Evolutionary conservation across 495 filamentous ascomycete species (phyloP).

Genomic region (Glutinoglossum americanum): DNA sequence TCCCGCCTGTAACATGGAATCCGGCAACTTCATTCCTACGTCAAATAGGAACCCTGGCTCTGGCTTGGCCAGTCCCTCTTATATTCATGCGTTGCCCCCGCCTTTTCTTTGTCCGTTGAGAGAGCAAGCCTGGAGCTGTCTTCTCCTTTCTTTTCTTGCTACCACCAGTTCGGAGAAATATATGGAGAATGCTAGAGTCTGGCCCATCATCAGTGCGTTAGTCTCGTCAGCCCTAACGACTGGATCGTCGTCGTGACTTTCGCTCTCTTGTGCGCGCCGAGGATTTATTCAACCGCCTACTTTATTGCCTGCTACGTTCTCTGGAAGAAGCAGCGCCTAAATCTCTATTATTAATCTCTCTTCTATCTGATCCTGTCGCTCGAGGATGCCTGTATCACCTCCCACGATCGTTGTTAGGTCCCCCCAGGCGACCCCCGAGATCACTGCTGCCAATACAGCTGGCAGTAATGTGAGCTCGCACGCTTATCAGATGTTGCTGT

Average conservation of each 20-base stretch:
- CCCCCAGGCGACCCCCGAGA: neutral
- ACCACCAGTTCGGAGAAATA: neutral
- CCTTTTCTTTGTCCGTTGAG: neutral
- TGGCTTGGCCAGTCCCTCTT: neutral
- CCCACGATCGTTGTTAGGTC: neutral
- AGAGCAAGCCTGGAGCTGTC: neutral
- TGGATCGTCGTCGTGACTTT: neutral
- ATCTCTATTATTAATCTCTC: neutral
- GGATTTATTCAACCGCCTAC: neutral
- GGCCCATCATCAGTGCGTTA: neutral
- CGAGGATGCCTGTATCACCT: neutral
- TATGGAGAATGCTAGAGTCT: neutral
- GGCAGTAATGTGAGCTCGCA: neutral
- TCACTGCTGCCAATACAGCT: neutral
- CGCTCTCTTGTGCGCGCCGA: neutral
- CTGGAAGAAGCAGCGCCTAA: neutral
- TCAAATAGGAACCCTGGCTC: neutral
- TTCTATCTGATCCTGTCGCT: neutral
- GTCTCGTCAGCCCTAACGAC: neutral
- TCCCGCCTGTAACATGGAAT: neutral
- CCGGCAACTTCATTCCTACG: neutral
- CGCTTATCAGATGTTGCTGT: neutral
- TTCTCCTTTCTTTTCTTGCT: neutral
- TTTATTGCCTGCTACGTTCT: neutral
- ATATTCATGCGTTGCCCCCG: neutral